Base-by-base conservation (phyloP, 192 early-diverging fungal species). In the Mortierella hygrophila region DNA sequence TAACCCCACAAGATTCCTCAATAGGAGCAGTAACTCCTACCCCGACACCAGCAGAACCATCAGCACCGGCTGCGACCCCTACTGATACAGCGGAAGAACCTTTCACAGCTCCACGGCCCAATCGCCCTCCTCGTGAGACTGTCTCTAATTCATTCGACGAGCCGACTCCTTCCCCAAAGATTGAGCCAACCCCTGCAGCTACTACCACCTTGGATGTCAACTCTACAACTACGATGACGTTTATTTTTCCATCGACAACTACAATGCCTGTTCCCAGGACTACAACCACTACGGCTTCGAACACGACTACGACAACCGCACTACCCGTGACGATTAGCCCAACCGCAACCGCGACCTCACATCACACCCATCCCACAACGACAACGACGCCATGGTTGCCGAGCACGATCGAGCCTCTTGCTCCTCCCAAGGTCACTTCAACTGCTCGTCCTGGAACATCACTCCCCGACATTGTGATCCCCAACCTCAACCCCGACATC, bases 381-480 rank as follows among this genome's bases (percentile, higher is more conserved):
- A 68, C 74, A 8, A 78, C 78, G 26, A 86, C 79, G 2, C 79
- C 75, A 8, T 86, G 84, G 84, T 47, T 86, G 32, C 84, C 84
- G 8, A 80, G 57, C 65, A 69, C 78, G 7, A 86, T 86, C 42
- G 79, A 77, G 11, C 79, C 84, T 21, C 40, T 86, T 4, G 40
- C 68, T 4, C 75, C 84, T 8, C 77, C 79, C 13, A 55, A 86
- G 57, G 69, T 60, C 11, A 81, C 74, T 0, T 8, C 38, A 4
- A 77, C 72, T 38, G 40, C 52, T 4, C 72, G 75, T 2, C 84
- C 84, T 1, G 84, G 84, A 35, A 80, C 84, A 9, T 81, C 79
- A 16, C 84, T 86, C 3, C 84, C 84, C 0, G 78, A 72, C 1
- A 79, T 86, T 16, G 84, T 86, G 26, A 86, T 86, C 37, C 84